Evolutionary conservation across 768 basidiomycete genomes (phyloP), one percentile per base, ranked within the genome.

Genomic region (Scleroderma citrinum): DNA sequence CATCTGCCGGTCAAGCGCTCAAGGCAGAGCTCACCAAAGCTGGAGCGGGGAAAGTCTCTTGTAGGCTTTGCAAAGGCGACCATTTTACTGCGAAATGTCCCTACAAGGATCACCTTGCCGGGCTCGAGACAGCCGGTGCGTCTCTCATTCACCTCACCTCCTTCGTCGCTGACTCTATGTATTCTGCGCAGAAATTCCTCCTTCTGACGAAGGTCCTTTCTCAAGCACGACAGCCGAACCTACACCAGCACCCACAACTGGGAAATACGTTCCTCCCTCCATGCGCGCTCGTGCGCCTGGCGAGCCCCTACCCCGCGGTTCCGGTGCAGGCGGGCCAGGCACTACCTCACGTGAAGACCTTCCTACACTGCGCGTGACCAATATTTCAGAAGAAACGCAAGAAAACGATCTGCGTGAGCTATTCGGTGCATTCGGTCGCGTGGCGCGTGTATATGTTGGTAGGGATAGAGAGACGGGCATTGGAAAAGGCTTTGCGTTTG

Each of bases 51-150:
- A 92, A 92, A 63, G 89, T 99, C 54, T 69, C 77, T 38, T 99
- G 96, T 77, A 80, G 96, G 55, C 72, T 96, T 48, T 98, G 96
- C 73, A 91, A 95, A 64, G 96, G 95, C 46, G 88, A 87, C 55
- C 96, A 98, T 72, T 98, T 94, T 69, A 99, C 96, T 13, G 88
- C 93, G 54, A 93, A 94, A 68, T 98, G 96, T 77, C 96, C 96
- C 6, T 94, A 93, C 78, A 96, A 93, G 71, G 93, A 97, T 59
- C 87, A 88, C 8, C 78, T 99, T 13, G 85, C 83, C 10, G 87
- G 81, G 3, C 73, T 92, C 42, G 88, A 78, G 26, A 83, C 73
- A 12, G 69, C 71, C 5, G 83, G 83, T 77, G 59, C 46, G 72
- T 65, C 26, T 42, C 21, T 19, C 13, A 17, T 43, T 12, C 32